Base-by-base conservation (phyloP, 129 eudicot genomes). In the Flaveria brownii region DNA sequence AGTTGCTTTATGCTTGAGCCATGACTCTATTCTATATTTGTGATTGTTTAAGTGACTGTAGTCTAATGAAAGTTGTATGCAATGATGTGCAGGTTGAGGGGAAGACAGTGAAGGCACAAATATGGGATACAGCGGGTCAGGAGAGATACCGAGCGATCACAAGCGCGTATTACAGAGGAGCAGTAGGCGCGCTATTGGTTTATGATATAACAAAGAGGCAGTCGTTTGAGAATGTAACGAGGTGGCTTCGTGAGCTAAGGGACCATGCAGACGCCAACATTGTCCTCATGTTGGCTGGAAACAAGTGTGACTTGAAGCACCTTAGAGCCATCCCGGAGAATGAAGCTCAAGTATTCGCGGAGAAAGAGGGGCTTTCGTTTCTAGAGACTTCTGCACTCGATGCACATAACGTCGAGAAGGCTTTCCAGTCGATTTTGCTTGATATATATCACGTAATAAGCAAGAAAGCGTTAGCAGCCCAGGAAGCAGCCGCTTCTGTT, bases 111-210 rank as follows among this genome's bases (percentile, higher is more conserved):
- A 89, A 89, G 73, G 97, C 97, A 39, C 97, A 91, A 73, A 91
- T 91, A 87, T 91, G 97, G 97, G 97, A 91, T 86, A 91, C 96
- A 18, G 97, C 96, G 0, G 97, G 97, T 42, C 96, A 91, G 80
- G 97, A 91, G 73, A 86, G 97, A 67, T 91, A 91, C 82, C 79
- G 97, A 52, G 97, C 97, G 59, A 91, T 89, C 80, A 87, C 96
- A 47, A 91, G 92, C 65, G 96, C 96, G 1, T 89, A 92, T 68
- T 89, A 92, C 64, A 85, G 91, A 69, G 96, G 96, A 17, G 91
- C 97, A 4, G 93, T 92, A 0, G 93, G 97, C 4, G 96, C 93
- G 0, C 88, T 92, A 46, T 63, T 89, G 74, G 87, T 89, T 11
- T 89, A 85, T 22, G 93, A 87, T 78, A 89, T 92, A 33, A 92